These are phyloP conservation scores for Ceratobasidium sp. DNA, from an alignment of 1,284 basidiomycete genomes.

Conservation along the genomic window DNA sequence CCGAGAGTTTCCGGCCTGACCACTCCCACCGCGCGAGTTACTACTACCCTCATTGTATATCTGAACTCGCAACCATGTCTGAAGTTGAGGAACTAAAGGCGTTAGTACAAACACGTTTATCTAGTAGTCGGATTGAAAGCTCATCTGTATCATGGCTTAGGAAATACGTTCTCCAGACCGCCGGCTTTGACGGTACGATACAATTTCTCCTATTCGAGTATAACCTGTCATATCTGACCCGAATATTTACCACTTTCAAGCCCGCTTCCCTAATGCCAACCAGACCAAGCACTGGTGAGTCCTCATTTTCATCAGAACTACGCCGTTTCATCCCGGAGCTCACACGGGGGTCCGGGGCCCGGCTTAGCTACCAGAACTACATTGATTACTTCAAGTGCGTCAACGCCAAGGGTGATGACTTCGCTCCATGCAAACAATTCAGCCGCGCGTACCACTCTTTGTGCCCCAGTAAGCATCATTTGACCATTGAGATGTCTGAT, in stretches of 20 bases:
- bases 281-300: slow-evolving; percentile 93
- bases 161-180: slow-evolving; percentile 88
- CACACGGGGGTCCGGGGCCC: slow-evolving; percentile 10
- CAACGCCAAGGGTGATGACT: slow-evolving; percentile 97
- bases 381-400: slow-evolving; percentile 99
- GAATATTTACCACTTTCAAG: slow-evolving; percentile 58
- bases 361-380: slow-evolving; percentile 90
- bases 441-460: slow-evolving; percentile 96
- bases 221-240: too few species aligned
- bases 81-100: slow-evolving; percentile 59
- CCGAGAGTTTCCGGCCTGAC: slow-evolving; percentile 42
- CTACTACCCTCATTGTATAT: slow-evolving; percentile 50
- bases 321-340: slow-evolving; percentile 9
- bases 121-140: slow-evolving; percentile 35
- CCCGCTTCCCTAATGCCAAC: slow-evolving; percentile 96
- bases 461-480: slow-evolving; percentile 89
- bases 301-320: neutral
- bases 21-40: slow-evolving; percentile 28
- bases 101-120: slow-evolving; percentile 14
- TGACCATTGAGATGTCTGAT: neutral
- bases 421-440: slow-evolving; percentile 98
- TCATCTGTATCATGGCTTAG: slow-evolving; percentile 58
- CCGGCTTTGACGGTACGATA: slow-evolving; percentile 82
- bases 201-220: neutral
- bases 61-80: slow-evolving; percentile 66